Evolutionary conservation across 106 monocot species (phyloP), one percentile per base, ranked within the genome.

Genomic region (Dendrobium chrysotoxum): DNA sequence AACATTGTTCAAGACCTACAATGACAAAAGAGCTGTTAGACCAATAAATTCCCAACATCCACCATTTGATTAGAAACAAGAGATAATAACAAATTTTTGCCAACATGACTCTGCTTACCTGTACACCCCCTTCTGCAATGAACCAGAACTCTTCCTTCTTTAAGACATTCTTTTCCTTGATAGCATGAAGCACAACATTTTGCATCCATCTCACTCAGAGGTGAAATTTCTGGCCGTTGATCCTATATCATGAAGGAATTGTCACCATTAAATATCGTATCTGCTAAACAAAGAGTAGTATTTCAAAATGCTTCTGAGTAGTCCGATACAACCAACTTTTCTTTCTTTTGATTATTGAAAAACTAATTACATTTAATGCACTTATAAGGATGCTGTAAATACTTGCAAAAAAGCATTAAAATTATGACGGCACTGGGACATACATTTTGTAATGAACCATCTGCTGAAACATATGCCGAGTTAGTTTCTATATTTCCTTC

Each of bases 1-100:
- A 50, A 79, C 42, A 75, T 61, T 78, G 71, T 40, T 26, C 77
- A 53, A 13, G 39, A 81, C 47, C 80, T 77, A 75, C 79, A 79
- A 74, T 42, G 74, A 10, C 23, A 75, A 30, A 11, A 18, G 46
- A 73, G 42, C 31, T 71, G 28, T 65, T 42, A 66, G 13, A 44
- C 47, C 26, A 39, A n/a, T 79, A 23, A 75, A 46, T 79, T 53
- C 30, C 21, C 8, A 55, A 26, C 25, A 61, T 42, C 5, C 72
- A 74, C 50, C 39, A 75, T 28, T 53, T 79, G 53, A 50, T 66
- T 26, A 20, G 5, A 20, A 6, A n/a, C 25, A 64, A 64, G 23
- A 8, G 7, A 25, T 4, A 26, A 70, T 70, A 70, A 70, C 10
- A 35, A 70, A 35, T 13, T 70, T 64, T 30, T 15, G 13, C 10